These are phyloP conservation scores for Cucumis sativus DNA, from an alignment of 306 rosid genomes.

Conservation along the genomic window Cucumber_9930_V3 NC_026659.2:27923501-27924000, in stretches of 20 bases:
- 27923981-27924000: constrained; percentile 99
- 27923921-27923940: constrained; percentile 90
- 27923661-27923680: not conserved
- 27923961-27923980: constrained; percentile 75
- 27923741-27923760: too few relatives aligned
- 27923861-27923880: constrained; percentile 73
- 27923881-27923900: constrained; percentile 70
- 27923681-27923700: not conserved
- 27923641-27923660: not conserved
- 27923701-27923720: not conserved
- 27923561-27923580: too few relatives aligned
- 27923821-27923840: not conserved
- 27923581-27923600: too few relatives aligned
- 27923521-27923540: constrained; percentile 38
- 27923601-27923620: too few relatives aligned
- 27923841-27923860: not conserved
- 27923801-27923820: too few relatives aligned
- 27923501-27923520: constrained; percentile 93
- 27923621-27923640: not conserved
- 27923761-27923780: too few relatives aligned
- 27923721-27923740: not conserved
- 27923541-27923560: not conserved
- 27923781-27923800: not conserved
- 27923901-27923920: constrained; percentile 59
- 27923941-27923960: constrained; percentile 72